These are phyloP conservation scores for Solanum hybrid DNA, from an alignment of 305 asterid genomes.

Conservation along the genomic window DNA sequence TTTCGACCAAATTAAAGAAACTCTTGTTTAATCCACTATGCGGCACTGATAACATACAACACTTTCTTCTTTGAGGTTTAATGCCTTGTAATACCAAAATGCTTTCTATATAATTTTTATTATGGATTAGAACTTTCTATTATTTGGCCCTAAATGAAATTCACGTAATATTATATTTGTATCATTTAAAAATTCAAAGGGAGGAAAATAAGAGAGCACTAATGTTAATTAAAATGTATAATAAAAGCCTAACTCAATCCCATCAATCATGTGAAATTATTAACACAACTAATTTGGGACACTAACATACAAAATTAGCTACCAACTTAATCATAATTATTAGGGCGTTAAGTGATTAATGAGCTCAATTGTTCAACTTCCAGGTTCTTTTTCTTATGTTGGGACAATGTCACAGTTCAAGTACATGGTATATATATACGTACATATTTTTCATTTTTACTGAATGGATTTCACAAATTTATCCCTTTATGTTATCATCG, in stretches of 20 bases:
- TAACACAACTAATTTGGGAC: not conserved
- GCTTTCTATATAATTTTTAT: too few species aligned
- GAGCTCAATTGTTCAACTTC: too few species aligned
- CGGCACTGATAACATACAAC: too few species aligned
- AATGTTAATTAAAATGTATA: not conserved
- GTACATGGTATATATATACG: too few species aligned
- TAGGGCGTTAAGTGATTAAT: too few species aligned
- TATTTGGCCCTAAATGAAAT: not conserved
- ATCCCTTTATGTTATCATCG: not conserved
- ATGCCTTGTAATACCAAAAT: too few species aligned
- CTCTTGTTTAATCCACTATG: too few species aligned
- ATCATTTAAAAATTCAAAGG: not conserved
- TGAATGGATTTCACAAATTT: not conserved
- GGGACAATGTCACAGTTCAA: too few species aligned
- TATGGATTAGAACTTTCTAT: not conserved
- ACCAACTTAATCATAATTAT: not conserved
- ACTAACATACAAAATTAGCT: not conserved
- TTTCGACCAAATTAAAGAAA: too few species aligned
- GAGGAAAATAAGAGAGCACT: not conserved
- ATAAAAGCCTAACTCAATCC: not conserved
- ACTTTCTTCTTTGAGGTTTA: too few species aligned
- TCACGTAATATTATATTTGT: not conserved
- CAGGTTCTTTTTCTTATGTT: too few species aligned
- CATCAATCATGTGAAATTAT: not conserved
- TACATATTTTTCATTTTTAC: too few species aligned